Evolutionary conservation across 371 early-diverging fungal species (phyloP).

Genomic region (Saksenaea oblongispora): DNA sequence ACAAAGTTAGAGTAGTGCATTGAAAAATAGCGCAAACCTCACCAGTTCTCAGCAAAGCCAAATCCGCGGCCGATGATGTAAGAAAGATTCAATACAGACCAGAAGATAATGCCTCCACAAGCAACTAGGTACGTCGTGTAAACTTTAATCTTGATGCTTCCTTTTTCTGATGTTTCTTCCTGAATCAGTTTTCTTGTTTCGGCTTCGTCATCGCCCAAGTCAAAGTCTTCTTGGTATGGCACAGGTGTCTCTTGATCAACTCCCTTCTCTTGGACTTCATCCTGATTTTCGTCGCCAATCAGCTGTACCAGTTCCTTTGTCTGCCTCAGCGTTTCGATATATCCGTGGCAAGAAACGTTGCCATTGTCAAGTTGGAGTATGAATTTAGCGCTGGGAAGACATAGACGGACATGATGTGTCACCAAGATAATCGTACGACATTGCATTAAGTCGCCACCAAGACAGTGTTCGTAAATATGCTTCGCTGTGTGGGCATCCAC

Average conservation of each 20-base stretch:
- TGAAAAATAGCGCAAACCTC: neutral
- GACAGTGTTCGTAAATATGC: conserved; percentile 73
- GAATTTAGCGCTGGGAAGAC: conserved; percentile 65
- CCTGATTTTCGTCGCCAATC: conserved; percentile 20
- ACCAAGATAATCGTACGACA: conserved; percentile 85
- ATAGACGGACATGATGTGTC: conserved; percentile 85
- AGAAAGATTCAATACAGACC: conserved; percentile 35
- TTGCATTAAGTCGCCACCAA: conserved; percentile 70
- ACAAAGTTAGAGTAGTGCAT: neutral
- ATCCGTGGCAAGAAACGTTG: conserved; percentile 30
- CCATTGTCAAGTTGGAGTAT: conserved; percentile 67
- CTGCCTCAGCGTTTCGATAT: conserved; percentile 31
- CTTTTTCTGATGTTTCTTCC: conserved; percentile 43
- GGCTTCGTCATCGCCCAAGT: conserved; percentile 15
- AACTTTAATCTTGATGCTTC: conserved; percentile 45
- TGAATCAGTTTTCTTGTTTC: conserved; percentile 46
- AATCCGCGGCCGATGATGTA: conserved; percentile 50
- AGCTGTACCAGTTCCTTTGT: conserved; percentile 28
- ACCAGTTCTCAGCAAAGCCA: conserved; percentile 42
- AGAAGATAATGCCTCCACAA: conserved; percentile 45
- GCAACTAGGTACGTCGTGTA: conserved; percentile 46
- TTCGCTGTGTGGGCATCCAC: conserved; percentile 89
- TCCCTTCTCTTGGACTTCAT: conserved; percentile 7
- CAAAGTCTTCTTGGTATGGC: conserved; percentile 22
- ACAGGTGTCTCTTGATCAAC: conserved; percentile 8